Evolutionary conservation across 257 asterid species (phyloP), one percentile per base, ranked within the genome.

Genomic region (Jasminum sambac): DNA sequence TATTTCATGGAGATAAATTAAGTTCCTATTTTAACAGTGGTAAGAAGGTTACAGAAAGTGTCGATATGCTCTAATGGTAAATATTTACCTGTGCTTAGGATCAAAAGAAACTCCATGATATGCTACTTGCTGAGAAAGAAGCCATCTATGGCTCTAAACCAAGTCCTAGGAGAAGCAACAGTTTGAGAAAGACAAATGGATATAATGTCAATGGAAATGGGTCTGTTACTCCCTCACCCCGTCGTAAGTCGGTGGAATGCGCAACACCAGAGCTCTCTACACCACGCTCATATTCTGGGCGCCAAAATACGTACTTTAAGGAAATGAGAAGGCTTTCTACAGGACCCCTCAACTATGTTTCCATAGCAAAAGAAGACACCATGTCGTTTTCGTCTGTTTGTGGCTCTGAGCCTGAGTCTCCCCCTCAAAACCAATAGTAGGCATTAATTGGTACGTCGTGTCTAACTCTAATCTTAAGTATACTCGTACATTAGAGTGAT

Each of bases 391-490:
- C 97, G 42, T 94, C 99, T 2, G 77, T 86, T 76, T 83, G 83
- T 65, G 96, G 96, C 69, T 91, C 99, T 37, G 97, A 89, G 83
- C 93, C 96, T 0, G 97, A 89, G 76, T 91, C 97, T 84, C 97
- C 95, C 40, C 90, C 92, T 76, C 96, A 74, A 69, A 34, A 60
- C 71, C 87, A 85, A 78, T 9, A 62, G 48, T 68, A 21, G 52
- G 78, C 69, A 64, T 62, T 37, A 37, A 58, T 37, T 52, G 85
- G 89, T 87, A 76, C 36, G 84, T 74, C 40, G 39, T 43, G 8
- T 57, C 34, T 48, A 21, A 23, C 30, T 38, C 9, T 72, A 43
- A 16, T 65, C 37, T 30, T 30, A 30, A 30, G 1, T 4, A 30
- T 30, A 30, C 36, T 30, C 1, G 36, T 30, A n/a, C n/a, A n/a